Evolutionary conservation across 2,329 filamentous ascomycete genomes (phyloP).

Genomic region (Penicillium sp.): DNA sequence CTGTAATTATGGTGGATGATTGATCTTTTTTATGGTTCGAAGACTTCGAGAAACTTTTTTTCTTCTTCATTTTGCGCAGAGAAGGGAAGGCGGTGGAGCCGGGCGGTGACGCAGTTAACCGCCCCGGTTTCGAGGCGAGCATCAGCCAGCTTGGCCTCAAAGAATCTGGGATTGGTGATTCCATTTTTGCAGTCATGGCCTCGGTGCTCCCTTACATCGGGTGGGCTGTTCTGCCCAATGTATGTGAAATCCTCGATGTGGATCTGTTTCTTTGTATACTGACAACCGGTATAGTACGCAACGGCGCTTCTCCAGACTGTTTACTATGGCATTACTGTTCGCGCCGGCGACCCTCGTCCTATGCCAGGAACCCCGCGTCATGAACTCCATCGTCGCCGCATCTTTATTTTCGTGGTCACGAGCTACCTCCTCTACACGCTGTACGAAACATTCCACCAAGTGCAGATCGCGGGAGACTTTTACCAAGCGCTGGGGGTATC

Average conservation of each 20-base stretch:
- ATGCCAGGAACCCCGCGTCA: constrained; percentile 65
- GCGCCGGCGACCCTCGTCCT: constrained; percentile 80
- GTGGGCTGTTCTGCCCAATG: constrained; percentile 63
- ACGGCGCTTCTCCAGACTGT: constrained; percentile 74
- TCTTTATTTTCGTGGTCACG: constrained; percentile 78
- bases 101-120: constrained; percentile 25
- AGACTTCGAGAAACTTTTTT: constrained; percentile 29
- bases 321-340: constrained; percentile 85
- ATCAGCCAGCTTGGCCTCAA: constrained; percentile 6
- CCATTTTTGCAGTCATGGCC: constrained; percentile 29
- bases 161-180: background rate
- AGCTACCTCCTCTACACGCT: constrained; percentile 88
- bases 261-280: background rate
- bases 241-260: constrained; percentile 36
- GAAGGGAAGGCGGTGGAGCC: constrained; percentile 25
- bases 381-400: constrained; percentile 71
- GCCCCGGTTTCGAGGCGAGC: constrained; percentile 4
- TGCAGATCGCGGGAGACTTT: constrained; percentile 70
- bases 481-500: constrained; percentile 75
- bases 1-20: constrained; percentile 12
- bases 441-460: constrained; percentile 83
- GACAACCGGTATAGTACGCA: constrained; percentile 57
- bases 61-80: constrained; percentile 29
- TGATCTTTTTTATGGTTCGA: constrained; percentile 16
- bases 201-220: constrained; percentile 56